Percentiles rank a stretch among this genome's conserved stretches.
Conservation (phyloP, 2,329 filamentous ascomycete genomes). For the Tolypocladium paradoxum region DNA sequence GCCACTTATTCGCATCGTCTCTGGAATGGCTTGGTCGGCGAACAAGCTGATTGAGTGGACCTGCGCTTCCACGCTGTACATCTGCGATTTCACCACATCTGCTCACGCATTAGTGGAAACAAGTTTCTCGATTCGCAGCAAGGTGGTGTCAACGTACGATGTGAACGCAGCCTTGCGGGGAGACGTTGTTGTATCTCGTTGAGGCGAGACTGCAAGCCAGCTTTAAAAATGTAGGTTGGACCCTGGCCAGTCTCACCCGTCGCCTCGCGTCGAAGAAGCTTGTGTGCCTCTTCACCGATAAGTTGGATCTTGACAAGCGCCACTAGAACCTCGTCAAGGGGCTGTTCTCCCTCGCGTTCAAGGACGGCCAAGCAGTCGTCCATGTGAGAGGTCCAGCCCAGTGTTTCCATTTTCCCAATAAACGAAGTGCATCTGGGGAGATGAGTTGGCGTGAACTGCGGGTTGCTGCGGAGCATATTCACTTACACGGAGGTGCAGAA, state of each 20-base stretch:
- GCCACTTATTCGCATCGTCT: conserved; percentile 19
- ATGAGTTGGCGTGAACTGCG: background rate
- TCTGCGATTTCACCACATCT: conserved; percentile 20
- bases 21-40: conserved; percentile 17
- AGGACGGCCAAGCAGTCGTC: conserved; percentile 43
- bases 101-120: background rate
- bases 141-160: conserved; percentile 13
- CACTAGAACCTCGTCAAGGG: conserved; percentile 37
- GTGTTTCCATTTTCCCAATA: conserved; percentile 35
- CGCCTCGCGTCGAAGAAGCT: conserved; percentile 18
- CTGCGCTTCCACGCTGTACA: conserved; percentile 18
- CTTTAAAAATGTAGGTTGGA: conserved; percentile 22
- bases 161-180: conserved; percentile 11
- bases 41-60: conserved; percentile 23
- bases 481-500: conserved; percentile 25
- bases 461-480: background rate
- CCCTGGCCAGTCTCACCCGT: conserved; percentile 13
- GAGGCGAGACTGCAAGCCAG: conserved; percentile 16
- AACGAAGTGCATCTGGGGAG: conserved; percentile 22
- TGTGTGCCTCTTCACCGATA: conserved; percentile 27
- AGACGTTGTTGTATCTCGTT: conserved; percentile 14
- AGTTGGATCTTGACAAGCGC: conserved; percentile 25
- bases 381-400: conserved; percentile 48
- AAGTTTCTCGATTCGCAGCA: no score
- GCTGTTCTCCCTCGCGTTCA: conserved; percentile 30